These are phyloP conservation scores for Hanseniaspora valbyensis DNA, from an alignment of 805 yeast species.

Conservation along the genomic window DNA sequence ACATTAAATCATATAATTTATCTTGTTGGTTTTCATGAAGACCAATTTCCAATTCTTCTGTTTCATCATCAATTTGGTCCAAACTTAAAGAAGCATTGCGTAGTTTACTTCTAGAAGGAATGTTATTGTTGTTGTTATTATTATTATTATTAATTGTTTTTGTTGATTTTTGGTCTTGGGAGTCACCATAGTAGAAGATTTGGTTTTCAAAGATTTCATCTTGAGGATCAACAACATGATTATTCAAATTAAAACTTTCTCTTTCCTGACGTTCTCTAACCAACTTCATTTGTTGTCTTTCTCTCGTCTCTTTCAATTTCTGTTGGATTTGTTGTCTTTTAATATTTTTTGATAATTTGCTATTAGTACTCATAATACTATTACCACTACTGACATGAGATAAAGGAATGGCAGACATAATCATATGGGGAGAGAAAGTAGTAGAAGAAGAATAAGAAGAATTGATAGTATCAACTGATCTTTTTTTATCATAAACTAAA, in stretches of 20 bases:
- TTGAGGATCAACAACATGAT: background rate
- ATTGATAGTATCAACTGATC: background rate
- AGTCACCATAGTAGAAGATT: conserved; percentile 14
- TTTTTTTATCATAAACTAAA: background rate
- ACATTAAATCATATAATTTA: background rate
- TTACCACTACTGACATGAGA: background rate
- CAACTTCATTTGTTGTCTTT: conserved; percentile 21
- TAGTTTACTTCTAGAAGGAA: too few species aligned
- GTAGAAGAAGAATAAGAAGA: too few species aligned
- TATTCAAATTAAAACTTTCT: too few species aligned
- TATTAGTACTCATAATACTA: background rate
- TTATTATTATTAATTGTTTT: background rate
- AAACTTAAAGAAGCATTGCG: background rate
- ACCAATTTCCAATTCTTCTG: background rate
- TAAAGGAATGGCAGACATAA: too few species aligned
- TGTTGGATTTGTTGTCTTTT: background rate
- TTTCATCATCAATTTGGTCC: background rate
- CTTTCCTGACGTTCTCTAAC: background rate
- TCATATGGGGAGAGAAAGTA: too few species aligned
- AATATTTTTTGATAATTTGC: background rate
- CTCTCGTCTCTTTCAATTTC: background rate
- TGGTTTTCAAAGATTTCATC: conserved; percentile 12
- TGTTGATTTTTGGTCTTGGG: background rate
- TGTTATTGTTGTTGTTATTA: too few species aligned
- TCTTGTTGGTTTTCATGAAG: background rate